Evolutionary conservation across 1,284 basidiomycete genomes (phyloP).

Genomic region (Tilletia walkeri): DNA sequence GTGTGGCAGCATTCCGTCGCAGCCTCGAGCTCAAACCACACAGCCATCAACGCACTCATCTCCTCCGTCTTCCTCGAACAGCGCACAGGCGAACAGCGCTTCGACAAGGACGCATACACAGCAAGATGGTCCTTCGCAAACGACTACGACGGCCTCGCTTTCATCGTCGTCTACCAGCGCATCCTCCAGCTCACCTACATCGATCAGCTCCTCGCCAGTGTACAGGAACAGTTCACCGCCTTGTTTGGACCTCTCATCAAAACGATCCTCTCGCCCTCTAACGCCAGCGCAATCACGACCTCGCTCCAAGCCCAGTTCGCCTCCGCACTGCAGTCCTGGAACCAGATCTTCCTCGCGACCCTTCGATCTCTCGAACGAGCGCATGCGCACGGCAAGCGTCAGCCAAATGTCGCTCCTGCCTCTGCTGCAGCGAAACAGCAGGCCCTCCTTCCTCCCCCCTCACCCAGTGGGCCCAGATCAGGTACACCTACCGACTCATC

Average conservation of each 20-base stretch:
- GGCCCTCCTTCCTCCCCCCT: neutral
- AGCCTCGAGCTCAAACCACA: constrained; percentile 29
- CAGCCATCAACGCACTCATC: constrained; percentile 47
- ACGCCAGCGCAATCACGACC: constrained; percentile 51
- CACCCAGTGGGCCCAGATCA: neutral
- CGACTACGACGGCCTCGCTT: constrained; percentile 25
- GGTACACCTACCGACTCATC: constrained; percentile 65
- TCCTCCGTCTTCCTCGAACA: constrained; percentile 51
- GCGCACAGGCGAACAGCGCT: constrained; percentile 40
- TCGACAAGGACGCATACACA: constrained; percentile 50
- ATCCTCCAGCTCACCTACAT: constrained; percentile 93
- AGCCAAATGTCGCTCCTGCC: constrained; percentile 13
- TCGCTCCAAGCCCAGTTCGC: constrained; percentile 63
- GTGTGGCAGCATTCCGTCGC: constrained; percentile 51
- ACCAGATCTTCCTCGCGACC: constrained; percentile 73
- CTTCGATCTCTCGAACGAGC: constrained; percentile 73
- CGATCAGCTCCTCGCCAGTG: constrained; percentile 66
- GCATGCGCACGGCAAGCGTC: constrained; percentile 60
- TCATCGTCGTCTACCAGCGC: constrained; percentile 89
- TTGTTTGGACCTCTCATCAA: constrained; percentile 40
- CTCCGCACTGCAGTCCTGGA: constrained; percentile 76
- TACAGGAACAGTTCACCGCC: constrained; percentile 42
- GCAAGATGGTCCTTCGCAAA: constrained; percentile 49
- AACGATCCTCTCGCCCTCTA: constrained; percentile 4
- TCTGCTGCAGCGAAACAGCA: neutral